phyloP scores from a whole-genome alignment of 2,329 filamentous ascomycete genomes.

The Dactylella cylindrospora region DNA sequence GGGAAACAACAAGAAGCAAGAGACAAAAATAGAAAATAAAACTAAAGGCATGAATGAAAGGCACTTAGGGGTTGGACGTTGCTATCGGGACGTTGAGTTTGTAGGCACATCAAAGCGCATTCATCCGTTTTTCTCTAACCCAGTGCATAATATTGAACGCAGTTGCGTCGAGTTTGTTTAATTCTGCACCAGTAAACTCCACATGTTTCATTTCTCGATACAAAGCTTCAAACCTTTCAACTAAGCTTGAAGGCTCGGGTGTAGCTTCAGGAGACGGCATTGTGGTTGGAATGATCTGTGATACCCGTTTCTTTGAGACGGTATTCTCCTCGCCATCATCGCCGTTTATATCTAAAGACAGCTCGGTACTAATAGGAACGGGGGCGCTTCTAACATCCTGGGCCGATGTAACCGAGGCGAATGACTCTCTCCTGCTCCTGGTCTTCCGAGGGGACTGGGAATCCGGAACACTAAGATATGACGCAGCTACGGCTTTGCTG shows the following conservation, averaged over 20 bases:
- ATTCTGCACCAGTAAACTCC: constrained; percentile 23
- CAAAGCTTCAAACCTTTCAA: constrained; percentile 23
- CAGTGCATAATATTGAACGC: constrained; percentile 41
- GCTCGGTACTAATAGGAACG: not conserved
- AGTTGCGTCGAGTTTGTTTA: constrained; percentile 14
- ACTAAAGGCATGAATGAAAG: not conserved
- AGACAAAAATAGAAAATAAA: not conserved
- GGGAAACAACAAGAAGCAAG: too few species aligned
- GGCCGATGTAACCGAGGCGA: too few species aligned
- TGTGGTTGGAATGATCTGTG: constrained; percentile 1
- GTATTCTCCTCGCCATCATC: too few species aligned
- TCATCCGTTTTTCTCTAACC: constrained; percentile 30
- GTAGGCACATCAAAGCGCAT: too few species aligned
- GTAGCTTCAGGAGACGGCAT: not conserved
- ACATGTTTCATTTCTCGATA: constrained; percentile 22
- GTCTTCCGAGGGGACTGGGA: constrained; percentile 16
- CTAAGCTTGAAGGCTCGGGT: constrained; percentile 1
- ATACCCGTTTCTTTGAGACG: constrained; percentile 1
- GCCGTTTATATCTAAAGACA: too few species aligned
- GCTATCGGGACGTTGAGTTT: too few species aligned
- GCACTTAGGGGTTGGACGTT: not conserved
- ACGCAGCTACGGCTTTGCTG: constrained; percentile 20
- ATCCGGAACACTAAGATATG: constrained; percentile 38
- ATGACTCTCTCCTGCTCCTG: constrained; percentile 5
- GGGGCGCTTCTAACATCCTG: constrained; percentile 16